A percentile compares a stretch with the other conserved stretches of the same genome.
These are phyloP conservation scores for Aspergillus versicolor DNA, from an alignment of 2,329 filamentous ascomycete species.

Conservation along the genomic window DNA sequence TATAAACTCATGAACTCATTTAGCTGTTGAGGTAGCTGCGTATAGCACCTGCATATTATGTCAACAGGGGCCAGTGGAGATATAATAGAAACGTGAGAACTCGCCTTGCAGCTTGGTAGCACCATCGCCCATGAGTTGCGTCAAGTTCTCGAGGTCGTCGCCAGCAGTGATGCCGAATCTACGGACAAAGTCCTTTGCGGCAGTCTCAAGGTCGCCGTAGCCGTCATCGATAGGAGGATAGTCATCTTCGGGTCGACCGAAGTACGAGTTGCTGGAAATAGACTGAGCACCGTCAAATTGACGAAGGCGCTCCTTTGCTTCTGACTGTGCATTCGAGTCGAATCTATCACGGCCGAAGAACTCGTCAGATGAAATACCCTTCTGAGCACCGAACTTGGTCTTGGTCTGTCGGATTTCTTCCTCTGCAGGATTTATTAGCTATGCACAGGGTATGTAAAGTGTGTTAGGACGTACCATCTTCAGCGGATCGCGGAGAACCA, in stretches of 20 bases:
- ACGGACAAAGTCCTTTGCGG: slow-evolving; percentile 92
- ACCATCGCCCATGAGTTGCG: slow-evolving; percentile 78
- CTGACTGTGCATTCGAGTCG: slow-evolving; percentile 75
- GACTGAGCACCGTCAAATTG: slow-evolving; percentile 89
- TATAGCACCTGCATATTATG: slow-evolving; percentile 40
- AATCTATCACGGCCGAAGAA: slow-evolving; percentile 92
- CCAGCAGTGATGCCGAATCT: slow-evolving; percentile 94
- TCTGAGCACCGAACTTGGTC: slow-evolving; percentile 85
- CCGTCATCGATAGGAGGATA: slow-evolving; percentile 63
- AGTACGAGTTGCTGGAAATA: slow-evolving; percentile 97
- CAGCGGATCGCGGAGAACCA: slow-evolving; percentile 67
- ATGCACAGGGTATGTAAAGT: not conserved
- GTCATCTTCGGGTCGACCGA: slow-evolving; percentile 87
- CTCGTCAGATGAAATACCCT: slow-evolving; percentile 96
- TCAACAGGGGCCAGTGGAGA: slow-evolving; percentile 9
- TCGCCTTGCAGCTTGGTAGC: slow-evolving; percentile 77
- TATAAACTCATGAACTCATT: slow-evolving; percentile 15
- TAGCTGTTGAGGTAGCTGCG: slow-evolving; percentile 51
- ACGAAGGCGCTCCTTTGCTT: slow-evolving; percentile 83
- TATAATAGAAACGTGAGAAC: slow-evolving; percentile 5
- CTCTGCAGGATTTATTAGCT: slow-evolving; percentile 39
- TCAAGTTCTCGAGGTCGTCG: slow-evolving; percentile 91
- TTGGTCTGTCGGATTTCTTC: slow-evolving; percentile 83
- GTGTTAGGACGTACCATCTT: slow-evolving; percentile 58
- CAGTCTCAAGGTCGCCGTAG: slow-evolving; percentile 88